phyloP scores from a whole-genome alignment of 768 basidiomycete species.

The Calvatia gigantea region DNA sequence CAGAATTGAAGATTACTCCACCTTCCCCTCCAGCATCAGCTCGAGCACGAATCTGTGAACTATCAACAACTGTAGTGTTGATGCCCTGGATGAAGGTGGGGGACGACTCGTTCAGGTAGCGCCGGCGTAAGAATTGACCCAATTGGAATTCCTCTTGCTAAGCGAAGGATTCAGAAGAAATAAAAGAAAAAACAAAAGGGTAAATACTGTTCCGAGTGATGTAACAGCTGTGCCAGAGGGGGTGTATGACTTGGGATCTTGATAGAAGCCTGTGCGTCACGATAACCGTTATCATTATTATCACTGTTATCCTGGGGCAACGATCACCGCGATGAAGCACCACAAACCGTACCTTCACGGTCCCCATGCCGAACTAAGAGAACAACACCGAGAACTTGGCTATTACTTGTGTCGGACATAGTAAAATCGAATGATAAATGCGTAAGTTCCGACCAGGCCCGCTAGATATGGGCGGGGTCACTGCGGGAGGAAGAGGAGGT shows the following conservation, averaged over 20 bases:
- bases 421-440: neutral
- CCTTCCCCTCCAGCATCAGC: conserved; percentile 73
- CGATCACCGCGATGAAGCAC: neutral
- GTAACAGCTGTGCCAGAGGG: conserved; percentile 58
- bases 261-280: conserved; percentile 54
- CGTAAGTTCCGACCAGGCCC: neutral
- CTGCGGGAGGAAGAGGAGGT: neutral
- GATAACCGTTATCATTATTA: neutral
- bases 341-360: conserved; percentile 38
- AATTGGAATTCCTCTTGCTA: conserved; percentile 59
- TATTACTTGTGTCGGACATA: conserved; percentile 13
- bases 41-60: conserved; percentile 38
- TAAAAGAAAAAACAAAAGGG: conserved; percentile 6
- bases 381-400: conserved; percentile 50
- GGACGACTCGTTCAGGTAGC: conserved; percentile 54
- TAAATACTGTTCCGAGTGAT: conserved; percentile 59
- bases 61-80: conserved; percentile 31
- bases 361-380: conserved; percentile 59
- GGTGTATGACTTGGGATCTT: conserved; percentile 54
- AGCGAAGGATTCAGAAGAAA: neutral
- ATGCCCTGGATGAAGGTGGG: conserved; percentile 47
- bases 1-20: conserved; percentile 63
- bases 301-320: neutral
- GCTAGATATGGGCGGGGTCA: neutral
- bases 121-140: conserved; percentile 45